A percentile compares a stretch with the other conserved stretches of the same genome.
phyloP scores from a whole-genome alignment of 1,284 basidiomycete species.

The Moesziomyces antarcticus region DNA sequence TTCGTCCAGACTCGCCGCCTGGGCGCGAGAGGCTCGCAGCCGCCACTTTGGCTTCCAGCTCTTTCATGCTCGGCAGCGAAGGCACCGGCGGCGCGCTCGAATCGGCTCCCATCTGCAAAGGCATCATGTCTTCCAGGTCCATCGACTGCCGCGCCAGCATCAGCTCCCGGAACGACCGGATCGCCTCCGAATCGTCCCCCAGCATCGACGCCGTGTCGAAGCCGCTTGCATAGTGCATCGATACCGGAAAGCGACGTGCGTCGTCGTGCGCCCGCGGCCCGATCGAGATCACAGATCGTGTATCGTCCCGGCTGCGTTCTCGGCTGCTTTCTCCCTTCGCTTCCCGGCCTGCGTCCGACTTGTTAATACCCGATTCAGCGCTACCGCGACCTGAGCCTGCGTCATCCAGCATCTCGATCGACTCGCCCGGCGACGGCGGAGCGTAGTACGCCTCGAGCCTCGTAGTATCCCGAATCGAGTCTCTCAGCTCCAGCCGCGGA shows the following conservation, averaged over 20 bases:
- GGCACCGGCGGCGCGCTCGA: slow-evolving; percentile 52
- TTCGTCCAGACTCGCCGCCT: slow-evolving; percentile 1
- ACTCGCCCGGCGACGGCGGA: slow-evolving; percentile 19
- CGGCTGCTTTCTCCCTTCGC: slow-evolving; percentile 1
- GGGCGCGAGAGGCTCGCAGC: slow-evolving; percentile 26
- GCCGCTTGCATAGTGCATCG: slow-evolving; percentile 59
- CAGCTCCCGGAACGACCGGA: slow-evolving; percentile 42
- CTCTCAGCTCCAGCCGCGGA: slow-evolving; percentile 23
- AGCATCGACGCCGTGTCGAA: slow-evolving; percentile 53
- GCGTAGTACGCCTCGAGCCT: slow-evolving; percentile 3
- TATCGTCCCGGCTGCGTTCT: slow-evolving; percentile 15
- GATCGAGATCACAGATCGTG: slow-evolving; percentile 37
- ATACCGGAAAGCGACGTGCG: slow-evolving; percentile 55
- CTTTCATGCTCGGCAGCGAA: slow-evolving; percentile 44
- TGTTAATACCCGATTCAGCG: neutral
- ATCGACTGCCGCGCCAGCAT: slow-evolving; percentile 56
- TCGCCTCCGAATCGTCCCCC: slow-evolving; percentile 46
- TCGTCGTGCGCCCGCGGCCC: slow-evolving; percentile 43
- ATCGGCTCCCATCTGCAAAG: slow-evolving; percentile 26
- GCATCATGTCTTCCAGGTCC: slow-evolving; percentile 57
- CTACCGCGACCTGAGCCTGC: neutral
- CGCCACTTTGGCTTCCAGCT: slow-evolving; percentile 32
- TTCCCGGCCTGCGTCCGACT: neutral
- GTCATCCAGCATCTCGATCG: slow-evolving; percentile 30
- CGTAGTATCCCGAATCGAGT: neutral